A percentile compares a stretch with the other conserved stretches of the same genome.
Conservation (phyloP, 176 grass and related monocot genomes). For the Triticum dicoccoides region DNA sequence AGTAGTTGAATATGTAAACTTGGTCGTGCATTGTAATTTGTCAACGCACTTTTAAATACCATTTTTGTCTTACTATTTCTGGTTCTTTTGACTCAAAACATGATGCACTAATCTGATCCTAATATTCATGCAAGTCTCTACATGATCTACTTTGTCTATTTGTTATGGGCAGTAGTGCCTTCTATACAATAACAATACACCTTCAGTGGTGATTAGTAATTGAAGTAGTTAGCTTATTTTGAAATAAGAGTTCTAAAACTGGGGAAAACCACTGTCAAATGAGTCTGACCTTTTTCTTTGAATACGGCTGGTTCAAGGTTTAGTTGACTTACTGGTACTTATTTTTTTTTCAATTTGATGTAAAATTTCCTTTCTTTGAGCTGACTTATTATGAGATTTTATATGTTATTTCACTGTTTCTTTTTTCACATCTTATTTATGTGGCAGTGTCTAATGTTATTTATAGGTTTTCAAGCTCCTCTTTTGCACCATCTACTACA, state of each 20-base stretch:
- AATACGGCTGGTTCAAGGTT: neutral
- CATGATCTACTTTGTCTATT: constrained; percentile 3
- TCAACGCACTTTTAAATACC: neutral
- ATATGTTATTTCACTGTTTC: constrained; percentile 3
- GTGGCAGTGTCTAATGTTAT: neutral
- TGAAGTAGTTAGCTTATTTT: neutral
- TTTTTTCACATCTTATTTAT: neutral
- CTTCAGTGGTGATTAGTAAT: neutral
- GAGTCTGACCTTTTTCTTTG: neutral
- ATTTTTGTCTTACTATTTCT: neutral
- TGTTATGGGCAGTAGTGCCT: neutral
- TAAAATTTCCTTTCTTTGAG: neutral
- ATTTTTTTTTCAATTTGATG: neutral
- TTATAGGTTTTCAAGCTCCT: neutral
- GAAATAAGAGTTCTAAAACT: neutral
- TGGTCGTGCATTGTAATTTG: neutral
- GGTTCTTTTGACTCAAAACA: neutral
- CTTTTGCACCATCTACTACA: neutral
- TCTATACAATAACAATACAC: neutral
- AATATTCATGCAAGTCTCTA: neutral
- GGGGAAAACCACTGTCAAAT: neutral
- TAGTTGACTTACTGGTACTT: neutral
- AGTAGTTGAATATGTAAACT: neutral
- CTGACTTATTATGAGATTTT: neutral
- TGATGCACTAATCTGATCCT: neutral